Evolutionary conservation across 495 filamentous ascomycete species (phyloP).

Genomic region (Cairneyella variabilis): DNA sequence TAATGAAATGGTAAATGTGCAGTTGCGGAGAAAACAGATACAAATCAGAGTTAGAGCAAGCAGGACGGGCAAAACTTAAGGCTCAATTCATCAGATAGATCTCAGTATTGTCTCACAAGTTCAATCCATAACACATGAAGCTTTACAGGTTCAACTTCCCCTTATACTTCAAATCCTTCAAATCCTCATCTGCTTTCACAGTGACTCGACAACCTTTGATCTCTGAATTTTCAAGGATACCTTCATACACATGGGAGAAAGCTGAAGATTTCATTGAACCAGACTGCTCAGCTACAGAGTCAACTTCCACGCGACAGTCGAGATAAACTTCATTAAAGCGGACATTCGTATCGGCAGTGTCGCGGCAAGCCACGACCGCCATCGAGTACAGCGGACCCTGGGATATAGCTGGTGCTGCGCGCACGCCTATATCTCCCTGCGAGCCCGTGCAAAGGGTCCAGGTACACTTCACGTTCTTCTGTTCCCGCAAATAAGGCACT

Average conservation of each 20-base stretch:
- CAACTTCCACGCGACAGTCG: slow-evolving; percentile 32
- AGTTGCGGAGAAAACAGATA: no score
- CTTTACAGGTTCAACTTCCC: slow-evolving; percentile 1
- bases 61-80: no score
- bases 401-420: slow-evolving; percentile 29
- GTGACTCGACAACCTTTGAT: slow-evolving; percentile 1
- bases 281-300: slow-evolving; percentile 24
- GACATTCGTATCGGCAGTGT: slow-evolving; percentile 34
- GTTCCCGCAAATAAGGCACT: slow-evolving; percentile 35
- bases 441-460: slow-evolving; percentile 39
- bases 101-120: no score
- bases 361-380: slow-evolving; percentile 30
- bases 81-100: no score
- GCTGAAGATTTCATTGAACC: slow-evolving; percentile 24
- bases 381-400: slow-evolving; percentile 38
- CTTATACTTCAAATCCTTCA: slow-evolving; percentile 10
- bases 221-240: not conserved
- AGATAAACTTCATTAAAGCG: slow-evolving; percentile 40
- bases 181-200: not conserved
- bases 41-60: no score
- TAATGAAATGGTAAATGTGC: no score
- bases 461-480: slow-evolving; percentile 29
- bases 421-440: slow-evolving; percentile 29
- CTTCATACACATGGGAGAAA: slow-evolving; percentile 21
- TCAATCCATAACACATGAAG: no score